Base-by-base conservation (phyloP, 805 yeast species). In the Geotrichum ghanense region DNA sequence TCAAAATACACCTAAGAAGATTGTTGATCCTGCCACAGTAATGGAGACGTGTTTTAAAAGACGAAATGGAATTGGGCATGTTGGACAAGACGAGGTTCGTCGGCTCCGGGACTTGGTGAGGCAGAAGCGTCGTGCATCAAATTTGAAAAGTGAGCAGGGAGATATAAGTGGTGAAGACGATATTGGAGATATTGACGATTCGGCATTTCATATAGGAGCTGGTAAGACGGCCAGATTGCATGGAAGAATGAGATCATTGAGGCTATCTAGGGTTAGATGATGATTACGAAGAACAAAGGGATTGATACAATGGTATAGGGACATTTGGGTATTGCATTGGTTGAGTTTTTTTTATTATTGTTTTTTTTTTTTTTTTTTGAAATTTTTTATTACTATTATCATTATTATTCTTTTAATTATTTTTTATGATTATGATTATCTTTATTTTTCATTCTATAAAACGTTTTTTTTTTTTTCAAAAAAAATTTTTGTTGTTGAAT, bases 1-100 rank as follows among this genome's bases (percentile, higher is more conserved):
- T 53, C 98, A 90, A 63, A 81, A 83, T 50, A 76, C 74, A 25
- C 98, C 98, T 3, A 83, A 81, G 54, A 65, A 70, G 22, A 56
- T 85, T n/a, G 55, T 84, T 2, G 58, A 56, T 40, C 88, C 92
- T 2, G 78, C 80, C 52, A 63, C 66, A 3, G 67, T 88, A 42
- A 72, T 88, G 56, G 88, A 81, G 50, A 71, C 79, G 34, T 84
- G 94, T 53, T 89, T 82, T 65, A 80, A 80, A 56, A 79, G 79
- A 48, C 72, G 81, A 43, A 75, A 80, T 21, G 37, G 37, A n/a
- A 79, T 79, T 57, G 88, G 85, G 19, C 80, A 80, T 51, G 64
- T 86, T 20, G 78, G 89, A 1, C 95, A 89, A 58, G 86, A 79
- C 39, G 96, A 90, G 61, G 78, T 90, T 43, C 72, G 75, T 50